phyloP scores from a whole-genome alignment of 2,329 filamentous ascomycete genomes.

The Colletotrichum liriopes region DNA sequence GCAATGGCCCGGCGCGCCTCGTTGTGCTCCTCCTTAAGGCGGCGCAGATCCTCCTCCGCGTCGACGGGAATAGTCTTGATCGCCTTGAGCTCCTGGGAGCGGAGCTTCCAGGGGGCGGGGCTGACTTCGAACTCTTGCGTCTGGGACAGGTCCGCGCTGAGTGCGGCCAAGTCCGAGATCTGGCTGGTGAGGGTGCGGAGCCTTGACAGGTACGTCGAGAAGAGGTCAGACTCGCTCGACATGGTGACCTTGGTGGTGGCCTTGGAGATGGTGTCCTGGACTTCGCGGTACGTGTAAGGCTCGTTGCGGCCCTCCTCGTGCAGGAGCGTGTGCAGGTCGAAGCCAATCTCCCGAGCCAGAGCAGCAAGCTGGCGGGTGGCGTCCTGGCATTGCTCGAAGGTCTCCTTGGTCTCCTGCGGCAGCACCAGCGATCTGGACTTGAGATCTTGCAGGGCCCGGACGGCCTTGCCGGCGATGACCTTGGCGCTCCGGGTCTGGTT shows the following conservation, averaged over 20 bases:
- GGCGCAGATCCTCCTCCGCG: constrained; percentile 86
- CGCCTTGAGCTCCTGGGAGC: constrained; percentile 85
- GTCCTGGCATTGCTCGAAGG: constrained; percentile 79
- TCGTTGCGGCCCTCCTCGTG: constrained; percentile 81
- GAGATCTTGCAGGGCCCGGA: constrained; percentile 83
- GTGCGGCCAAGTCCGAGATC: constrained; percentile 78
- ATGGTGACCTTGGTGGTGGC: constrained; percentile 68
- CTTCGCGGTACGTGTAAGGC: constrained; percentile 76
- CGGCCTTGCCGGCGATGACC: constrained; percentile 84
- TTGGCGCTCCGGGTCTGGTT: constrained; percentile 86
- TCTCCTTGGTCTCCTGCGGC: constrained; percentile 75
- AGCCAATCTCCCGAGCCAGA: constrained; percentile 78
- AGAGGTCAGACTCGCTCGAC: constrained; percentile 76
- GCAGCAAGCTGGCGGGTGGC: constrained; percentile 76
- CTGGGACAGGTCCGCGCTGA: constrained; percentile 80
- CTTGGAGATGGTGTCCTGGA: constrained; percentile 74
- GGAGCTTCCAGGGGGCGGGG: constrained; percentile 85
- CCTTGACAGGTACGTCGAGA: constrained; percentile 78
- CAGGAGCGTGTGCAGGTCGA: constrained; percentile 76
- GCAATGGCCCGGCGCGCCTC: constrained; percentile 82
- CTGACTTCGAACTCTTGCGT: constrained; percentile 85
- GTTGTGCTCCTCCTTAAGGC: constrained; percentile 84
- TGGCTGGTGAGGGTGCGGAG: constrained; percentile 76
- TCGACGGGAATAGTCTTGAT: constrained; percentile 86
- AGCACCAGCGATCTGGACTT: constrained; percentile 82